Percentiles rank a stretch among this genome's conserved stretches.
These are phyloP conservation scores for Trichoderma atrobrunneum DNA, from an alignment of 2,329 filamentous ascomycete species.

Conservation along the genomic window DNA sequence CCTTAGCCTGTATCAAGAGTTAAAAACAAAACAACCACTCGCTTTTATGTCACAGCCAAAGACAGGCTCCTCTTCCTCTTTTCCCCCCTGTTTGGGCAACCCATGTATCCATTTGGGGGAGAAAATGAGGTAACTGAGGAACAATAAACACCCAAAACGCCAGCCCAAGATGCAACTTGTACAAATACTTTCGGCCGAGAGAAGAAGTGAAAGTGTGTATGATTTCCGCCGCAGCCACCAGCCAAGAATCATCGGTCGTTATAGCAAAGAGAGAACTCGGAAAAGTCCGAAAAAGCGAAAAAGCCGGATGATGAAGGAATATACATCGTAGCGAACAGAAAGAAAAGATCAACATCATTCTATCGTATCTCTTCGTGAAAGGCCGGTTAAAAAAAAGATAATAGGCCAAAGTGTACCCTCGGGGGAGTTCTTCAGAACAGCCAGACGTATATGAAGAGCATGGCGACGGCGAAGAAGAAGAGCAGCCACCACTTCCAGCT, in stretches of 20 bases:
- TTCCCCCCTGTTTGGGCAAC: not conserved
- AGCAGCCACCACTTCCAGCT: constrained; percentile 91
- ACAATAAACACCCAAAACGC: constrained; percentile 23
- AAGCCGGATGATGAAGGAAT: not conserved
- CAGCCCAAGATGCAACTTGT: constrained; percentile 25
- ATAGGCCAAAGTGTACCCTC: not conserved
- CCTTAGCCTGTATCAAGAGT: not conserved
- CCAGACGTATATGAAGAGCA: constrained; percentile 93
- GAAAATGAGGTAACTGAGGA: not conserved
- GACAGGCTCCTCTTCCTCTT: not conserved
- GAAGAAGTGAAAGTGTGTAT: not conserved
- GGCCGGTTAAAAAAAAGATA: not conserved
- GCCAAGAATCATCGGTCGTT: not conserved
- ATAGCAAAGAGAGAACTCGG: not conserved
- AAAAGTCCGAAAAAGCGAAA: not conserved
- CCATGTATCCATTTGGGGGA: not conserved
- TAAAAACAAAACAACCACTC: not conserved
- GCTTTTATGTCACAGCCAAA: constrained; percentile 6
- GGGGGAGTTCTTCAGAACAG: constrained; percentile 54
- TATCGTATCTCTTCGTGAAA: not conserved
- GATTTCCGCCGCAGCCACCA: not conserved
- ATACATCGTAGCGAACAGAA: not conserved
- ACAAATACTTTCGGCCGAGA: not conserved
- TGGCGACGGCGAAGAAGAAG: constrained; percentile 80
- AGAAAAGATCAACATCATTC: not conserved